Evolutionary conservation across 2,329 filamentous ascomycete genomes (phyloP).

Genomic region (Monilinia polystroma): DNA sequence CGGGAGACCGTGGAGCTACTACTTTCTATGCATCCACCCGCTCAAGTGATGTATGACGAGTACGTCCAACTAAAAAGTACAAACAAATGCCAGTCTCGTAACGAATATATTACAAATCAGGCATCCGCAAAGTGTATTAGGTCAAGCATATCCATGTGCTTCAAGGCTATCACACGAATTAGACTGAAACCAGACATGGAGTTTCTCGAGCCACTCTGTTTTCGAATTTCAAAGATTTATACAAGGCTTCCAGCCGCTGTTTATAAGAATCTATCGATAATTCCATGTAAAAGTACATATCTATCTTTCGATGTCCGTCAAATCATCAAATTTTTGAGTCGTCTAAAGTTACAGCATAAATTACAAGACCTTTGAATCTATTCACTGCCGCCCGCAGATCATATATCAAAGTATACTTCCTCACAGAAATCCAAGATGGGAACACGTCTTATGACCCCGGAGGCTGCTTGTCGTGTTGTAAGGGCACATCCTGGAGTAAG

Average conservation of each 20-base stretch:
- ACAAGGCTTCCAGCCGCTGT: neutral
- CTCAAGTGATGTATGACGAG: slow-evolving; percentile 5
- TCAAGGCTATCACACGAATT: neutral
- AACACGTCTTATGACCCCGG: neutral
- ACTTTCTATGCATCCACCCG: neutral
- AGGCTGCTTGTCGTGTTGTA: slow-evolving; percentile 14
- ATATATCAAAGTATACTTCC: neutral
- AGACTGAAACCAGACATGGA: neutral
- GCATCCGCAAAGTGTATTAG: neutral
- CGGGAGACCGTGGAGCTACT: neutral
- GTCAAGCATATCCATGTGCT: neutral
- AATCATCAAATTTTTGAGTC: neutral
- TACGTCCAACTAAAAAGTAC: neutral
- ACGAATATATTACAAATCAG: neutral
- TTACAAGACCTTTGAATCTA: neutral
- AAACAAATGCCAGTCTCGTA: neutral
- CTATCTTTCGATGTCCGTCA: neutral
- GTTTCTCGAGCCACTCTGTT: neutral
- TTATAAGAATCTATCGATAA: neutral
- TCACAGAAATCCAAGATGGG: slow-evolving; percentile 4
- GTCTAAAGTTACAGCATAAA: neutral
- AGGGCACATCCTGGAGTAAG: slow-evolving; percentile 14
- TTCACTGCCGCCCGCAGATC: neutral
- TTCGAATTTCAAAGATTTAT: neutral
- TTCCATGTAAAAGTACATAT: neutral